Percentiles rank a stretch among this genome's conserved stretches.
phyloP scores from a whole-genome alignment of 2,329 filamentous ascomycete genomes.

The Arthrobotrys sphaeroides region DNA sequence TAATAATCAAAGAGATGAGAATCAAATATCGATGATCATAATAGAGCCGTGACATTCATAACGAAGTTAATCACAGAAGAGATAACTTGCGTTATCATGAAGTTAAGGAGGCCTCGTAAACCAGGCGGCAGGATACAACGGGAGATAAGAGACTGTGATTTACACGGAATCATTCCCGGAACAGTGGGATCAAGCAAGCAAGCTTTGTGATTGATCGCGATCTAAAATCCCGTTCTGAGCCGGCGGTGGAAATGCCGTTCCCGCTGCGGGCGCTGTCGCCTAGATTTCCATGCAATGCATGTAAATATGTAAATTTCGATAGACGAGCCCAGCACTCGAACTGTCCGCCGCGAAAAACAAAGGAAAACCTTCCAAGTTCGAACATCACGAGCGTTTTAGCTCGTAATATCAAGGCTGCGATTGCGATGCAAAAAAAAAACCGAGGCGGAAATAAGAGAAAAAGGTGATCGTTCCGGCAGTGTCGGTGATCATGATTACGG shows the following conservation, averaged over 20 bases:
- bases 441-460: too few relatives aligned
- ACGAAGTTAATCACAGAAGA: too few relatives aligned
- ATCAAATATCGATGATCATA: neutral
- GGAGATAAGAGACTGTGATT: neutral
- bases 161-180: too few relatives aligned
- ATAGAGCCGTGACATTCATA: neutral
- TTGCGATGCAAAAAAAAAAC: too few relatives aligned
- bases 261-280: neutral
- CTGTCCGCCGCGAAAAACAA: neutral
- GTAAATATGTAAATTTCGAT: neutral
- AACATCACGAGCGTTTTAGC: too few relatives aligned
- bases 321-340: too few relatives aligned
- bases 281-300: neutral
- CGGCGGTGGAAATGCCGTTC: neutral
- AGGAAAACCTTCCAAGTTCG: too few relatives aligned
- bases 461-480: neutral
- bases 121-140: neutral
- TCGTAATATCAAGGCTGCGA: neutral
- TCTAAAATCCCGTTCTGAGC: too few relatives aligned
- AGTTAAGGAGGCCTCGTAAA: neutral
- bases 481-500: neutral
- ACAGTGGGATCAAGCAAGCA: too few relatives aligned
- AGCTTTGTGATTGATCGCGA: too few relatives aligned
- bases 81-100: too few relatives aligned
- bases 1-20: too few relatives aligned